Evolutionary conservation across 768 basidiomycete species (phyloP), one percentile per base, ranked within the genome.

Genomic region (Ephemerocybe angulata): DNA sequence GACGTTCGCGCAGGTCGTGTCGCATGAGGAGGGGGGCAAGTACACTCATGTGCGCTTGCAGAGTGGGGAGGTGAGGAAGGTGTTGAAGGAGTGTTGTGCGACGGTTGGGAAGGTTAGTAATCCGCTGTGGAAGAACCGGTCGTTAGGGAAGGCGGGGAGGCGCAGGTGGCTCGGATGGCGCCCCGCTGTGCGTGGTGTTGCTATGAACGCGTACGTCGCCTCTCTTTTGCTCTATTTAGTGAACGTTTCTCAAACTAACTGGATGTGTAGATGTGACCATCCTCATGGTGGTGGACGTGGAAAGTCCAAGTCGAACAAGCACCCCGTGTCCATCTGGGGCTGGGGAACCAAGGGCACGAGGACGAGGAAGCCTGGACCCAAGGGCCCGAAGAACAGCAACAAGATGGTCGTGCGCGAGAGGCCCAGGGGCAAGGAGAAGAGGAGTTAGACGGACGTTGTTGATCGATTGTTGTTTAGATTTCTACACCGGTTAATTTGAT

Each of bases 201-300:
- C 94, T 40, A 96, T 96, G 94, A 98, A 97, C 70, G 88, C 92
- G 85, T 93, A 74, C 40, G 88, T 78, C 57, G 50, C n/a, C n/a
- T 52, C 48, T 5, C 40, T 53, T 53, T 46, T 54, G 47, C 27
- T 49, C 17, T 47, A 21, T 47, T n/a, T 52, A 31, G 11, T 29
- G 40, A 46, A 42, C 52, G 27, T 13, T 30, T 58, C 25, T 52
- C 46, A 42, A 27, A 49, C 35, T 25, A 50, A 44, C 30, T 35
- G 19, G n/a, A n/a, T 22, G 24, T 42, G 8, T 54, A 93, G 91
- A 43, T 81, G 80, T 52, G 93, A 94, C 71, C 93, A 95, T 71
- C 94, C 96, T 57, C 94, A 97, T 67, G 95, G 95, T 71, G 95
- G 96, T 76, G 96, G 96, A 70, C 88, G 96, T 73, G 96, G 96